phyloP scores from a whole-genome alignment of 495 filamentous ascomycete species.

The Aspergillus saccharolyticus region DNA sequence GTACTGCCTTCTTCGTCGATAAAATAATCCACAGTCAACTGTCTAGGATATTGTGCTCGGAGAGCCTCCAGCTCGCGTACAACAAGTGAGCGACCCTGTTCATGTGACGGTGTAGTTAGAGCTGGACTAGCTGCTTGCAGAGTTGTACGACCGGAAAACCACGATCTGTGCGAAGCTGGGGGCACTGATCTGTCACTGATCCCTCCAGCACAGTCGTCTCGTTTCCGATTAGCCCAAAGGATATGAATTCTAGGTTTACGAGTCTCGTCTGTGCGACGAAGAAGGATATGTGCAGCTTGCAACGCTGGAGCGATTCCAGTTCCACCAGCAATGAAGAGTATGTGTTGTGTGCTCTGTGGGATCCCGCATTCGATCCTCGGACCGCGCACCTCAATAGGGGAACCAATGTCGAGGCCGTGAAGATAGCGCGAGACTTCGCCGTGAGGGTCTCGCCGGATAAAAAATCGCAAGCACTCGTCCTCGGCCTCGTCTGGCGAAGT shows the following conservation, averaged over 20 bases:
- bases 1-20: constrained; percentile 71
- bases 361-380: constrained; percentile 67
- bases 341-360: constrained; percentile 45
- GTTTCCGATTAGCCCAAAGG: constrained; percentile 61
- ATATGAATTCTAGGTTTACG: constrained; percentile 49
- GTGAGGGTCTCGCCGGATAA: constrained; percentile 50
- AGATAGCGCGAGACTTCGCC: constrained; percentile 68
- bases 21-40: constrained; percentile 63
- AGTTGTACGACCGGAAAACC: constrained; percentile 30
- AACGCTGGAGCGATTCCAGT: constrained; percentile 91
- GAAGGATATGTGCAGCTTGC: constrained; percentile 63
- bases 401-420: constrained; percentile 52
- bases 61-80: constrained; percentile 58
- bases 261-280: constrained; percentile 27
- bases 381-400: constrained; percentile 68
- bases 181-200: constrained; percentile 24
- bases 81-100: constrained; percentile 36
- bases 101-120: neutral
- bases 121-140: constrained; percentile 8
- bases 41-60: constrained; percentile 47
- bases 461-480: constrained; percentile 45
- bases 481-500: constrained; percentile 26
- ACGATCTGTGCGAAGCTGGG: constrained; percentile 20
- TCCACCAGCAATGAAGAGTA: constrained; percentile 86
- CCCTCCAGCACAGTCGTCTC: constrained; percentile 54